phyloP scores from a whole-genome alignment of 139 green algal genomes.

The Chlorella vulgaris region DNA sequence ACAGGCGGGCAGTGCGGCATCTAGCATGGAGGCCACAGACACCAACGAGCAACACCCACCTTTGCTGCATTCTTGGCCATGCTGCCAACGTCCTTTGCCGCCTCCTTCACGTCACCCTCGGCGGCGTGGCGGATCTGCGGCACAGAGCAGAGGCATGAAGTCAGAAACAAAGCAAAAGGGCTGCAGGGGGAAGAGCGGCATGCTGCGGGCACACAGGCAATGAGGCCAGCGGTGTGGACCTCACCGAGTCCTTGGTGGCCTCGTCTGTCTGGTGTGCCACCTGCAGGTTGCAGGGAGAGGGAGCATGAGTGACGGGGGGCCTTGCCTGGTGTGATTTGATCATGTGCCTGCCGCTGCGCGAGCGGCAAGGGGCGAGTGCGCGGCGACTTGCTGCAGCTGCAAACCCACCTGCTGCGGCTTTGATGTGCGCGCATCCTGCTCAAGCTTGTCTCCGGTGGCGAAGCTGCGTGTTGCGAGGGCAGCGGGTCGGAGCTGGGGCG shows the following conservation, averaged over 20 bases:
- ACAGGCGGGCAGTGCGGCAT: neutral
- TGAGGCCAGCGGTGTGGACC: neutral
- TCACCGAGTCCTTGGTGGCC: constrained; percentile 37
- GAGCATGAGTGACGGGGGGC: too few relatives aligned
- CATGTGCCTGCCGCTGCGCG: too few relatives aligned
- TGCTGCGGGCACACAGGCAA: too few relatives aligned
- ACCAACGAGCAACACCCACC: neutral
- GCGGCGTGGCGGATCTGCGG: constrained; percentile 34
- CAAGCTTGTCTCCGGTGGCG: neutral
- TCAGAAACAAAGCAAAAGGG: neutral
- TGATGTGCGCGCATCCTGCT: neutral
- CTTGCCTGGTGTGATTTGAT: too few relatives aligned
- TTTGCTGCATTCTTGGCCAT: constrained; percentile 30
- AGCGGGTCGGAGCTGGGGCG: neutral
- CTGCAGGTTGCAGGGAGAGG: neutral
- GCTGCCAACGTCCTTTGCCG: neutral
- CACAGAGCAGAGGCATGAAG: neutral
- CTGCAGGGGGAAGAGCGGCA: too few relatives aligned
- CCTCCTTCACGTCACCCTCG: constrained; percentile 19
- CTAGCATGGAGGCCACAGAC: neutral
- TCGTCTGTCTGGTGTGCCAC: constrained; percentile 28
- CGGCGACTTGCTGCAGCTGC: neutral
- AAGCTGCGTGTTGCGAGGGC: constrained; percentile 13
- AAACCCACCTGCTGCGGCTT: neutral
- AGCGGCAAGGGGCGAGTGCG: too few relatives aligned